Base-by-base conservation (phyloP, 2,329 filamentous ascomycete genomes). In the Epichloe festucae region DNA sequence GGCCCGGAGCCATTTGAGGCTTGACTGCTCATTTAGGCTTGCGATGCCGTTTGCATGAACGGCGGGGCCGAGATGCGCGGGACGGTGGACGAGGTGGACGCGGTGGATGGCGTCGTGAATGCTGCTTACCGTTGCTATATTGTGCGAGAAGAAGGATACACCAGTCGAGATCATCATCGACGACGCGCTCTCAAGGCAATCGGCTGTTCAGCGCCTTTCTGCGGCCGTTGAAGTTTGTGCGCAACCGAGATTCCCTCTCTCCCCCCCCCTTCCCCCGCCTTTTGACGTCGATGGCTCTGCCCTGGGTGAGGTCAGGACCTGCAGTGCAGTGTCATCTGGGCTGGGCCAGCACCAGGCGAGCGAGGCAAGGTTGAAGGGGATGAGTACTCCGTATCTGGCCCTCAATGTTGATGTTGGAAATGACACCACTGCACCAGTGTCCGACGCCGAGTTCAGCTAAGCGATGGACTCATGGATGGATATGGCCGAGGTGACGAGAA, bases 11-110 rank as follows among this genome's bases (percentile, higher is more conserved):
- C 48, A 34, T 40, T 40, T 21, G 45, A 31, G 23, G 35, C 19
- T 44, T 48, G 40, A 51, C 45, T 54, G 50, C 50, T 57, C 56
- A 56, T 56, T 38, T 40, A 34, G 44, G 23, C 27, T 17, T 34
- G 41, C 23, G 5, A 36, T 15, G 45, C 44, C 44, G 44, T 47
- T 21, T 47, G 31, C 38, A 47, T 46, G 47, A 39, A 47, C 51
- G 39, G 48, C 42, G 27, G 12, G 10, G 19, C 15, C 41, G 21
- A 14, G 5, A 39, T 12, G 11, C 15, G 40, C 21, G 14, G 39
- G 43, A 19, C 15, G 34, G 31, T 21, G 31, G 34, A 23, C 17
- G 41, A 7, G 23, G 36, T 34, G 21, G 15, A 15, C 17, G 41
- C n/a, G 36, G 36, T 34, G 21, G 15, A 15, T 19, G 19, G 44